Evolutionary conservation across 441 rosid species (phyloP), one percentile per base, ranked within the genome.

Genomic region (Pelargonium citronellum): DNA sequence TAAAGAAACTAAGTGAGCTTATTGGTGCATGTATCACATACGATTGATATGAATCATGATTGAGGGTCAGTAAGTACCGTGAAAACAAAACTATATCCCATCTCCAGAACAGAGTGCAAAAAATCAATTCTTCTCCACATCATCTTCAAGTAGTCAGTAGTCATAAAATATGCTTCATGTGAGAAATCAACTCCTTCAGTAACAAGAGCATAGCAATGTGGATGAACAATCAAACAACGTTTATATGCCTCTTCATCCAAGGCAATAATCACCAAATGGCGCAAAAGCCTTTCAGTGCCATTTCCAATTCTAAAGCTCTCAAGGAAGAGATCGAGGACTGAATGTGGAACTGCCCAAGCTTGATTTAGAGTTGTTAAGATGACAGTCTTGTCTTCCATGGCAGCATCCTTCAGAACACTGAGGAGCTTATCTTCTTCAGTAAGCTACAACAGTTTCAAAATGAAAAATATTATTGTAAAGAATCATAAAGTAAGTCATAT

Each of bases 61-160:
- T 10, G 57, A 19, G n/a, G 19, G 30, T 16, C 0, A 22, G 7
- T 1, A 39, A 55, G 71, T 86, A 91, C 98, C 89, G 97, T 89
- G 85, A 93, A 93, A 68, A 93, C 77, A 66, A 93, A 93, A 81
- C 84, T 82, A 77, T 86, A 93, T 3, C 97, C 96, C 86, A 88
- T 78, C 72, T 82, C 90, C 68, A 93, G 88, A 72, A 91, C 86
- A 69, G 89, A 72, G 27, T 79, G 79, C 66, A 91, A 78, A 77
- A 91, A 89, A 68, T 89, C 91, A 68, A 93, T 83, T 73, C 96
- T 81, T 76, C 83, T 85, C 98, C 98, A 93, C 92, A 89, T 89
- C 85, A 91, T 85, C 77, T 82, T 81, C 83, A 89, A 77, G 81
- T 89, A 89, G 34, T 76, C 75, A 55, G 74, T 72, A 44, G 96